phyloP scores from a whole-genome alignment of 257 asterid genomes.

The Vinca minor region DNA sequence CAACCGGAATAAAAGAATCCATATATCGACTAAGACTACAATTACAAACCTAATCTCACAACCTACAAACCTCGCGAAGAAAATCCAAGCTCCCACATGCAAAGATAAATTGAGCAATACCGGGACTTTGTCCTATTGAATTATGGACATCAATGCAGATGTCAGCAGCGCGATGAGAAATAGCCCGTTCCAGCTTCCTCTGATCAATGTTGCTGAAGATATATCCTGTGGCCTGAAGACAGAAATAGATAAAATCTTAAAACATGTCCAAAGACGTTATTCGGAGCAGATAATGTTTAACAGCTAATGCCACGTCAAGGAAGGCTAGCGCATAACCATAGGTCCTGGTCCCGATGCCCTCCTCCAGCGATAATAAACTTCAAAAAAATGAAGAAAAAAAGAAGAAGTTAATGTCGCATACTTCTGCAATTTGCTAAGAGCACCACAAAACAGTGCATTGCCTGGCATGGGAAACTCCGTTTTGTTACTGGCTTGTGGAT shows the following conservation, averaged over 20 bases:
- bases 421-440: slow-evolving; percentile 63
- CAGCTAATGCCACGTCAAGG: no score
- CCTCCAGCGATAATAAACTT: no score
- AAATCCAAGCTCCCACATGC: slow-evolving; percentile 38
- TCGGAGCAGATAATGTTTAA: background rate
- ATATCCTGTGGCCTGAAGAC: slow-evolving; percentile 56
- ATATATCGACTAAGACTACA: slow-evolving; percentile 45
- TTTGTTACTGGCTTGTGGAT: slow-evolving; percentile 70
- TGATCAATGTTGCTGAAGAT: slow-evolving; percentile 39
- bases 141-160: slow-evolving; percentile 28
- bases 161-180: slow-evolving; percentile 28
- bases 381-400: no score
- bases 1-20: slow-evolving; percentile 22
- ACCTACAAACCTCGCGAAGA: slow-evolving; percentile 36
- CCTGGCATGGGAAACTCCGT: slow-evolving; percentile 89
- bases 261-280: background rate
- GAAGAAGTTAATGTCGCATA: no score
- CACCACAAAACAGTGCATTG: slow-evolving; percentile 78
- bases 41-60: slow-evolving; percentile 29
- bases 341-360: no score
- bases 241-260: background rate
- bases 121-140: slow-evolving; percentile 20
- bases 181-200: slow-evolving; percentile 19
- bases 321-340: no score
- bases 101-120: slow-evolving; percentile 19